phyloP scores from a whole-genome alignment of 2,329 filamentous ascomycete genomes.

The Cladophialophora exuberans region DNA sequence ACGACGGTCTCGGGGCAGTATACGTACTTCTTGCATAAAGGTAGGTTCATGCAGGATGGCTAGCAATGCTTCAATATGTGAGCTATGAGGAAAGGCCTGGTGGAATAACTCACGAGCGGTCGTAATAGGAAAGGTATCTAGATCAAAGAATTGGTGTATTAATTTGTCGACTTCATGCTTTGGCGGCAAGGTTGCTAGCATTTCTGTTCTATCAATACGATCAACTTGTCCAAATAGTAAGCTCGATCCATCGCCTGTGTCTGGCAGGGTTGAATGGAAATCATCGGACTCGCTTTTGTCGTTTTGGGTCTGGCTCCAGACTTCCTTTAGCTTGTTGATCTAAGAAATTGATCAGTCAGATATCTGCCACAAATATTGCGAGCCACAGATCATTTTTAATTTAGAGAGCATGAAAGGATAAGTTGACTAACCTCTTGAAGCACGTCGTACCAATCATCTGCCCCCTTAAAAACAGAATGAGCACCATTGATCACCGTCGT shows the following conservation, averaged over 20 bases:
- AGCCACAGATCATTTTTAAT: background rate
- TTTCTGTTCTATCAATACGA: background rate
- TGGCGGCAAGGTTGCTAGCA: background rate
- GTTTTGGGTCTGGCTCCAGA: conserved; percentile 4
- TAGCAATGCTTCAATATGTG: background rate
- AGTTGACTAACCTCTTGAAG: background rate
- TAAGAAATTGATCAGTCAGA: background rate
- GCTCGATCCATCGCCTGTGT: conserved; percentile 1
- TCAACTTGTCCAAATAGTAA: conserved; percentile 3
- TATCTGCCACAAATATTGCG: too few relatives aligned
- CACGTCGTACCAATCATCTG: conserved; percentile 2
- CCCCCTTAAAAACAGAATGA: background rate
- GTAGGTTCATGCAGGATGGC: conserved; percentile 8
- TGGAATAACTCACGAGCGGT: background rate
- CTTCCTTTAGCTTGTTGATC: background rate
- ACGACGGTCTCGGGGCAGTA: background rate
- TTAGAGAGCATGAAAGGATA: background rate
- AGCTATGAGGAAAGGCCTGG: background rate
- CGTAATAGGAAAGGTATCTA: background rate
- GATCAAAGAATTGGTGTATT: conserved; percentile 5
- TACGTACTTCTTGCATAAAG: conserved; percentile 1
- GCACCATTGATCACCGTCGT: background rate
- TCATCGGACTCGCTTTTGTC: background rate
- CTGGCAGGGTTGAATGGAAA: background rate
- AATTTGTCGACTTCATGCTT: background rate